Evolutionary conservation across 331 rosid genomes (phyloP).

Genomic region (Malus hybrid): DNA sequence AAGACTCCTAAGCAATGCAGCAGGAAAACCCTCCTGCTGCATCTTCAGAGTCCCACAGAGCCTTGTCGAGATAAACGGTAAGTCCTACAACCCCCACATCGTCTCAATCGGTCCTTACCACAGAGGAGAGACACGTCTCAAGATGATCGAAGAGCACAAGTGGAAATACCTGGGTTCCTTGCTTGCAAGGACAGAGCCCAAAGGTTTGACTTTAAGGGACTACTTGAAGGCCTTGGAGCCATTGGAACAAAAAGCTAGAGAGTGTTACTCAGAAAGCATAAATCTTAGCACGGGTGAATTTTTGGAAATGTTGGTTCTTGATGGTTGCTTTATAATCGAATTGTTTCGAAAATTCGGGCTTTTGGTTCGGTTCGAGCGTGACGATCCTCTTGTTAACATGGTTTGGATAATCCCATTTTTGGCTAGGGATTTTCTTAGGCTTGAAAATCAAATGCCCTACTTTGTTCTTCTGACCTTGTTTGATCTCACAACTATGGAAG

Average conservation of each 20-base stretch:
- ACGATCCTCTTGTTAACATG: constrained; percentile 51
- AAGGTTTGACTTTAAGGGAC: constrained; percentile 17
- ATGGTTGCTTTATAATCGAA: constrained; percentile 61
- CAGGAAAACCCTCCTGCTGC: constrained; percentile 40
- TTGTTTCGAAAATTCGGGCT: constrained; percentile 33
- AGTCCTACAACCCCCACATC: constrained; percentile 46
- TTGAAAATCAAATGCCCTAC: constrained; percentile 63
- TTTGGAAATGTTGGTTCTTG: constrained; percentile 52
- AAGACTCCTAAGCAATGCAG: constrained; percentile 32
- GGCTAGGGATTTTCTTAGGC: constrained; percentile 48
- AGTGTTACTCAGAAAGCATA: constrained; percentile 48
- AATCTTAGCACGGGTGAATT: constrained; percentile 36
- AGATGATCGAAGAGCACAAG: constrained; percentile 65
- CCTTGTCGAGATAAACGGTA: constrained; percentile 37
- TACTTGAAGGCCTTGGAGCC: constrained; percentile 26
- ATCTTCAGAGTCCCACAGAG: constrained; percentile 52
- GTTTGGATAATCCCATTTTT: constrained; percentile 51
- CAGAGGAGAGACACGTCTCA: constrained; percentile 31
- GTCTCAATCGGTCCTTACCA: constrained; percentile 62
- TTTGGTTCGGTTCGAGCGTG: constrained; percentile 28
- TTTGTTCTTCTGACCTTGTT: constrained; percentile 35
- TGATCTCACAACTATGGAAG: constrained; percentile 18
- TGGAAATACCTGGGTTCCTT: constrained; percentile 47
- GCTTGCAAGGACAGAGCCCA: constrained; percentile 30
- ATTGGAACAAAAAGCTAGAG: constrained; percentile 43